Evolutionary conservation across 2,329 filamentous ascomycete genomes (phyloP).

Genomic region (Elsinoe arachidis): DNA sequence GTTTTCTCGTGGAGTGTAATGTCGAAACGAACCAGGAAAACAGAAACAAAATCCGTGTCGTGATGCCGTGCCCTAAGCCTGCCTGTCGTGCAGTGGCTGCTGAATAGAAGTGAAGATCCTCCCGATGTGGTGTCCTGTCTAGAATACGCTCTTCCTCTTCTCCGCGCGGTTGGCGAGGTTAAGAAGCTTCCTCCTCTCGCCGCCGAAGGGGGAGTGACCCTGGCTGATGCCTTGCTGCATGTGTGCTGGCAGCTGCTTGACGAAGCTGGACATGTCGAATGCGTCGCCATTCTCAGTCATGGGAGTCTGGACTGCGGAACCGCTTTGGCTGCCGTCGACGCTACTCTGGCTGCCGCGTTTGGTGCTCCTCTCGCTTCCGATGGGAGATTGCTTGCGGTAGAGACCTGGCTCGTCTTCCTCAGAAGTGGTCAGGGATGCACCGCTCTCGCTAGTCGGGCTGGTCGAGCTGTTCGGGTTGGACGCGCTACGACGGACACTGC

Average conservation of each 20-base stretch:
- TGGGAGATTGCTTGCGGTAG: constrained; percentile 38
- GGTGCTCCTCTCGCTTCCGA: constrained; percentile 30
- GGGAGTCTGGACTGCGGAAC: constrained; percentile 53
- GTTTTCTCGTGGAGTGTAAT: not conserved
- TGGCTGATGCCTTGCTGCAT: constrained; percentile 14
- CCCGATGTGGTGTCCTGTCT: not conserved
- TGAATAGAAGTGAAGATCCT: not conserved
- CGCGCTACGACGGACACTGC: constrained; percentile 68
- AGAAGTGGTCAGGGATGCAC: constrained; percentile 55
- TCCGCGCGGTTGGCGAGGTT: constrained; percentile 79
- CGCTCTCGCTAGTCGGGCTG: constrained; percentile 73
- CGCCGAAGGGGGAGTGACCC: not conserved
- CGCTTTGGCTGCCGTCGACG: constrained; percentile 25
- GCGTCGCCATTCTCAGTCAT: constrained; percentile 28
- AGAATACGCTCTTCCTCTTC: constrained; percentile 64
- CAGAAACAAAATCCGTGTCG: not conserved
- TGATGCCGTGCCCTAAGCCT: constrained; percentile 4
- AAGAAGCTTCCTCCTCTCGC: constrained; percentile 63
- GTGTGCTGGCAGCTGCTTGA: constrained; percentile 29
- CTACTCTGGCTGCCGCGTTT: constrained; percentile 30
- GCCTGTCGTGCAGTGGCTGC: not conserved
- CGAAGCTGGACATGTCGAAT: constrained; percentile 19
- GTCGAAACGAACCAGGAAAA: not conserved
- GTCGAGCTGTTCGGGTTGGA: constrained; percentile 54
- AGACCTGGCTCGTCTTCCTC: constrained; percentile 69